Percentiles rank a stretch among this genome's conserved stretches.
These are phyloP conservation scores for Wickerhamomyces kurtzmanii DNA, from an alignment of 805 yeast genomes.

Conservation along the genomic window DNA sequence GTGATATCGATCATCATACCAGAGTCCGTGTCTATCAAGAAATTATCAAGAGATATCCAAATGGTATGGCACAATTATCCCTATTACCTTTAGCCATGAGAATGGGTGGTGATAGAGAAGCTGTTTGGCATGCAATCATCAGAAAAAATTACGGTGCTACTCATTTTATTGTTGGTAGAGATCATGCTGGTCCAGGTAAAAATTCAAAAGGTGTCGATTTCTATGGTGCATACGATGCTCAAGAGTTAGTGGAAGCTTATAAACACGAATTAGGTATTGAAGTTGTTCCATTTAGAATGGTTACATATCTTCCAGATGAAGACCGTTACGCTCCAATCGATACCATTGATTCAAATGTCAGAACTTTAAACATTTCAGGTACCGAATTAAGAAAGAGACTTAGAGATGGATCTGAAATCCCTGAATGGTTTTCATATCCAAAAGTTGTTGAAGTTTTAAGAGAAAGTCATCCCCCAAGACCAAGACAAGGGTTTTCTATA, in stretches of 20 bases:
- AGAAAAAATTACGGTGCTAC: constrained; percentile 96
- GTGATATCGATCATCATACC: constrained; percentile 96
- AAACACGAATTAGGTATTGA: constrained; percentile 75
- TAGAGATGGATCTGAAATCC: constrained; percentile 79
- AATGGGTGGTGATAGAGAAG: constrained; percentile 99
- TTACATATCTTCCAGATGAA: constrained; percentile 90
- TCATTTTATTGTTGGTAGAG: constrained; percentile 96
- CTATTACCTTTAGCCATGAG: constrained; percentile 94
- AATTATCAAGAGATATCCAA: constrained; percentile 85
- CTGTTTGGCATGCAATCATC: constrained; percentile 96
- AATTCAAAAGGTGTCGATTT: constrained; percentile 87
- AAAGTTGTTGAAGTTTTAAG: constrained; percentile 89
- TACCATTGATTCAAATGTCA: constrained; percentile 69
- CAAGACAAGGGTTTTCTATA: constrained; percentile 78
- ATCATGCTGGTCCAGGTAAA: constrained; percentile 94
- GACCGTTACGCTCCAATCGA: constrained; percentile 94
- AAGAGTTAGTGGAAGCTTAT: constrained; percentile 70
- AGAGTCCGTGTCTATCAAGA: constrained; percentile 94
- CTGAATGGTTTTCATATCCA: constrained; percentile 96
- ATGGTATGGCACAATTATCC: constrained; percentile 85
- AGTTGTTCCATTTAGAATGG: constrained; percentile 95
- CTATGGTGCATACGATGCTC: constrained; percentile 97
- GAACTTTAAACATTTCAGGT: constrained; percentile 88
- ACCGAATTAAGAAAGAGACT: constrained; percentile 87
- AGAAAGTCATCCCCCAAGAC: constrained; percentile 89